phyloP scores from a whole-genome alignment of 2,329 filamentous ascomycete genomes.

The Trichoderma gracile region DNA sequence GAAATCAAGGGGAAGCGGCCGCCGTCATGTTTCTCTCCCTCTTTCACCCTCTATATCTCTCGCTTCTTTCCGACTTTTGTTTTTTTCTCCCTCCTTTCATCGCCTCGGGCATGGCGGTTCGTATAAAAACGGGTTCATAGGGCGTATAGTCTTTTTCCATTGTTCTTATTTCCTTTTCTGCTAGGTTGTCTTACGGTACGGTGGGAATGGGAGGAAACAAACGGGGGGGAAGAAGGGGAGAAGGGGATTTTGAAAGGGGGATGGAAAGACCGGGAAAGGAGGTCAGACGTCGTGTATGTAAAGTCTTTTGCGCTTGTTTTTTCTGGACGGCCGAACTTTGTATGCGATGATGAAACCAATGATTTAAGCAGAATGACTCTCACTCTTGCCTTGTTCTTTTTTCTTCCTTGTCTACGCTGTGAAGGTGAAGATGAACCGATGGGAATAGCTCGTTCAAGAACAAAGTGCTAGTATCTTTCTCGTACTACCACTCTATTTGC shows the following conservation, averaged over 20 bases:
- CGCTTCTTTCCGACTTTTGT: slow-evolving; percentile 6
- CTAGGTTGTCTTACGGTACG: neutral
- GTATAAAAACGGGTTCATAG: slow-evolving; percentile 22
- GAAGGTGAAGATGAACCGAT: neutral
- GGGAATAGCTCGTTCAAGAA: neutral
- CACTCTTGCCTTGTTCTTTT: neutral
- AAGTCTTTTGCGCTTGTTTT: slow-evolving; percentile 14
- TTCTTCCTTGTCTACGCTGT: neutral
- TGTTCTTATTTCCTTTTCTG: too few relatives aligned
- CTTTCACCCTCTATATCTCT: slow-evolving; percentile 1
- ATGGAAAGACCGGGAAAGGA: too few relatives aligned
- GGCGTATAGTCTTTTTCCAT: slow-evolving; percentile 14
- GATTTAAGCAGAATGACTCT: slow-evolving; percentile 9
- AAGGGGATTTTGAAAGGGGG: too few relatives aligned
- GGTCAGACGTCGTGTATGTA: slow-evolving; percentile 21
- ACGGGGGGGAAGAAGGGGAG: too few relatives aligned
- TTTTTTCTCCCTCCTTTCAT: neutral
- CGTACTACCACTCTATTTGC: too few relatives aligned
- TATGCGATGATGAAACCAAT: slow-evolving; percentile 26
- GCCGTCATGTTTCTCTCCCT: neutral
- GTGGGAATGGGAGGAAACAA: neutral
- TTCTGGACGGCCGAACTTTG: slow-evolving; percentile 15
- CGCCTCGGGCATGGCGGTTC: slow-evolving; percentile 14
- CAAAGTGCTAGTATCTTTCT: too few relatives aligned
- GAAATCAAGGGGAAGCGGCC: neutral